phyloP scores from a whole-genome alignment of 805 yeast genomes.

The Isabelozyma heimii region DNA sequence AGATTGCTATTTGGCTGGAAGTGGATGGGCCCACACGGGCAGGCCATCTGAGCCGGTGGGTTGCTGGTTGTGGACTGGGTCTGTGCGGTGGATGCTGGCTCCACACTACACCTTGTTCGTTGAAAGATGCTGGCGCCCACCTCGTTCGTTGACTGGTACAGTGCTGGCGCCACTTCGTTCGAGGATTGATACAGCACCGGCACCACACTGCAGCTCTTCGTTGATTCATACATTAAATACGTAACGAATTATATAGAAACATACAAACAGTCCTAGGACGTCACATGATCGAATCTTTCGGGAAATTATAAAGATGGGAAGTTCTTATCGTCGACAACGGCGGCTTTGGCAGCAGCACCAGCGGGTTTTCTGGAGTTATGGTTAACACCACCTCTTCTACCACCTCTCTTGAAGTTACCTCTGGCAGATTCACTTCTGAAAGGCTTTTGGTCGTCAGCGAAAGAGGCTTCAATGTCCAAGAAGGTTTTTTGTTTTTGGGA shows the following conservation, averaged over 20 bases:
- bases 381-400: conserved; percentile 28
- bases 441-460: conserved; percentile 55
- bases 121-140: too few species aligned
- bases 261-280: not conserved
- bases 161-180: too few species aligned
- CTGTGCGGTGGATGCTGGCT: too few species aligned
- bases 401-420: conserved; percentile 27
- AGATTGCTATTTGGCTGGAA: too few species aligned
- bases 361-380: conserved; percentile 22
- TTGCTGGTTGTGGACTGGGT: too few species aligned
- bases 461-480: conserved; percentile 72
- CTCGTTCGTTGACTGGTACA: too few species aligned
- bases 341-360: conserved; percentile 15
- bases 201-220: not conserved
- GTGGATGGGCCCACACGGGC: too few species aligned
- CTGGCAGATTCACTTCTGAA: conserved; percentile 27
- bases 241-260: conserved; percentile 1
- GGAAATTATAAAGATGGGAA: conserved; percentile 62
- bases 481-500: conserved; percentile 76
- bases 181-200: too few species aligned
- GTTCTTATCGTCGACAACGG: conserved; percentile 55
- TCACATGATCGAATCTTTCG: not conserved
- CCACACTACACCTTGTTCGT: too few species aligned
- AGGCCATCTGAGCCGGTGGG: too few species aligned
- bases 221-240: conserved; percentile 1